phyloP scores from a whole-genome alignment of 2,329 filamentous ascomycete genomes.

The Zopfia rhizophila region DNA sequence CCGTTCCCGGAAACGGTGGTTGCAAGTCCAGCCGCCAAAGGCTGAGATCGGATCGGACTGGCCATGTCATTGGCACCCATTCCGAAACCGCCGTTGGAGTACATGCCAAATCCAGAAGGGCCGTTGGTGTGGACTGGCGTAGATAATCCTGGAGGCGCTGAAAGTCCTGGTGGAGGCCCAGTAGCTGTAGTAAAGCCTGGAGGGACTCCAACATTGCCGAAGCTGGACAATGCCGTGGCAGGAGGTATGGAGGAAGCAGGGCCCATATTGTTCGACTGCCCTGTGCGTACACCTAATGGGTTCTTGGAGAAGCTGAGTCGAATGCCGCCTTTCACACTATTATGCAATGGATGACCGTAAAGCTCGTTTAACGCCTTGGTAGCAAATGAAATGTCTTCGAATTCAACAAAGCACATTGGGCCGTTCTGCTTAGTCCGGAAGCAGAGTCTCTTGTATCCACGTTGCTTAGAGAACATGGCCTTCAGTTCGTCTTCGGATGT shows the following conservation, averaged over 20 bases:
- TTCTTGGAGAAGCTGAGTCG: constrained; percentile 98
- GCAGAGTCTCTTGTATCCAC: constrained; percentile 93
- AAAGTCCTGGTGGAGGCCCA: constrained; percentile 84
- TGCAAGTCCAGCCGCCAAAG: constrained; percentile 46
- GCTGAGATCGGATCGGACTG: constrained; percentile 35
- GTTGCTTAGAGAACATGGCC: constrained; percentile 88
- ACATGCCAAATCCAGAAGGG: constrained; percentile 47
- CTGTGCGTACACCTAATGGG: constrained; percentile 88
- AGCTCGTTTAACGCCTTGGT: constrained; percentile 91
- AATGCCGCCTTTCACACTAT: constrained; percentile 94
- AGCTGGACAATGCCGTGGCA: constrained; percentile 65
- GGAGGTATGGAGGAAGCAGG: constrained; percentile 62
- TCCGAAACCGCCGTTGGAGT: constrained; percentile 50
- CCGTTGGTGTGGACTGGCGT: constrained; percentile 43
- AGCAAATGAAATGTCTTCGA: constrained; percentile 90
- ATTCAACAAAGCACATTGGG: constrained; percentile 99
- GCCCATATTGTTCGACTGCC: constrained; percentile 68
- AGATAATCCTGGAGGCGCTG: constrained; percentile 76
- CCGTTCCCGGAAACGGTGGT: constrained; percentile 42
- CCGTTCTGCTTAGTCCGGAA: constrained; percentile 96
- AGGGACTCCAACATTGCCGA: constrained; percentile 66
- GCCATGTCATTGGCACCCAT: constrained; percentile 48
- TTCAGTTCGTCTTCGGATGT: constrained; percentile 97
- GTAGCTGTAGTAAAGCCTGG: constrained; percentile 73
- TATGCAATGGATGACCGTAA: constrained; percentile 86